phyloP scores from a whole-genome alignment of 495 filamentous ascomycete species.

The Annulohypoxylon moriforme region DNA sequence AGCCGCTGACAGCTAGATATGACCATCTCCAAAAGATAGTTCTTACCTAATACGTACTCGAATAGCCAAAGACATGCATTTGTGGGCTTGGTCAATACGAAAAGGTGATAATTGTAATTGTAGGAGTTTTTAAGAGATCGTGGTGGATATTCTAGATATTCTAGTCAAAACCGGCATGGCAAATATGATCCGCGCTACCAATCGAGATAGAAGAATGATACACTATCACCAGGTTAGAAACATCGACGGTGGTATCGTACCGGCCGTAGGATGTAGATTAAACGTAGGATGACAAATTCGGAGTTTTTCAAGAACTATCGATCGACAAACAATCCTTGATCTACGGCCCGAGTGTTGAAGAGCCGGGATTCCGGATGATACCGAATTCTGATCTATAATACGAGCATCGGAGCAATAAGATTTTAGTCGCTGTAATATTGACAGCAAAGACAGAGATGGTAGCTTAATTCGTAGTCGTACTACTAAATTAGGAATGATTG shows the following conservation, averaged over 20 bases:
- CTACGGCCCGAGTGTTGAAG: conserved; percentile 11
- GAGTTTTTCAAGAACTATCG: conserved; percentile 24
- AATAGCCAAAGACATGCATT: conserved; percentile 31
- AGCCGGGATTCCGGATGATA: conserved; percentile 22
- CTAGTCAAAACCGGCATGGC: conserved; percentile 8
- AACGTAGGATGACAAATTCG: conserved; percentile 27
- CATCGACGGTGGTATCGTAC: conserved; percentile 16
- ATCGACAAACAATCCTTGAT: conserved; percentile 23
- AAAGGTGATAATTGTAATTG: background rate
- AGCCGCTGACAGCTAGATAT: conserved; percentile 1
- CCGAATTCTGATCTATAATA: conserved; percentile 17
- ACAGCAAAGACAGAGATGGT: conserved; percentile 4
- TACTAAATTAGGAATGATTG: background rate
- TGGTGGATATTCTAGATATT: background rate
- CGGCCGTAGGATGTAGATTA: background rate
- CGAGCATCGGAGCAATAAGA: background rate
- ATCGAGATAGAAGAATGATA: conserved; percentile 10
- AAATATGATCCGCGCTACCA: background rate
- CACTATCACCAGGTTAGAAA: conserved; percentile 22
- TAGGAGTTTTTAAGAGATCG: background rate
- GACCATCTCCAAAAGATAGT: conserved; percentile 14
- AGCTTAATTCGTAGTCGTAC: background rate
- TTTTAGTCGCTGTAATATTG: conserved; percentile 1
- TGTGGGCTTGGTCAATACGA: conserved; percentile 27
- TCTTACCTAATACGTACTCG: conserved; percentile 12